A percentile compares a stretch with the other conserved stretches of the same genome.
phyloP scores from a whole-genome alignment of 495 filamentous ascomycete genomes.

The Bryoglossum gracile region DNA sequence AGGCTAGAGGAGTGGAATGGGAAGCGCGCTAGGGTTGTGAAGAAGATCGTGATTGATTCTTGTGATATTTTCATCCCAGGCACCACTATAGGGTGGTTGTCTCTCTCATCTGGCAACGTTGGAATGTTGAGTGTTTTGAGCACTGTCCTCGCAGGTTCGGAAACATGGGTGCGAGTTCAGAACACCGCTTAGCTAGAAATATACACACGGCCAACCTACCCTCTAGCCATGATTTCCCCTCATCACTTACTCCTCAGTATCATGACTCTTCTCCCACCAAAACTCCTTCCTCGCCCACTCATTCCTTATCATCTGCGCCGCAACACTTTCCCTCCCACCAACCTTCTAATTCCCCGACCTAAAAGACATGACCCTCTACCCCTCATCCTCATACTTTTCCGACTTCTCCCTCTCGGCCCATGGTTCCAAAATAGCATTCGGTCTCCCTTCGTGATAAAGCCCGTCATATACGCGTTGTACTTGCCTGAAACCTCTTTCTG shows the following conservation, averaged over 20 bases:
- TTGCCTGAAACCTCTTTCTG: constrained; percentile 42
- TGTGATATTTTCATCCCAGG: constrained; percentile 51
- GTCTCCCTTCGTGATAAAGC: constrained; percentile 47
- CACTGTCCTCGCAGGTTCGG: constrained; percentile 45
- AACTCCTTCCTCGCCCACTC: constrained; percentile 15
- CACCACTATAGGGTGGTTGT: constrained; percentile 46
- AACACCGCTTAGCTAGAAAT: neutral
- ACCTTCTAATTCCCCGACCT: constrained; percentile 58
- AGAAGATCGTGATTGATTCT: constrained; percentile 38
- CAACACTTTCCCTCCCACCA: constrained; percentile 29
- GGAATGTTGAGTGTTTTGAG: constrained; percentile 48
- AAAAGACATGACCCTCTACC: constrained; percentile 40
- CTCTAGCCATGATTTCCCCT: neutral
- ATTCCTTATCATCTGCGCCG: constrained; percentile 10
- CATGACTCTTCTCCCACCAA: constrained; percentile 15
- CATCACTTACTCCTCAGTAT: constrained; percentile 3
- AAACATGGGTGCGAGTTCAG: constrained; percentile 47
- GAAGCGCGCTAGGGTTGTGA: neutral
- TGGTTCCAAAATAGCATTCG: constrained; percentile 31
- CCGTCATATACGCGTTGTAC: constrained; percentile 46
- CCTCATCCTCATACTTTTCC: constrained; percentile 3
- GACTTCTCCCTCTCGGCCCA: constrained; percentile 7
- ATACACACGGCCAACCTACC: neutral
- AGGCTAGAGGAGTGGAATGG: neutral
- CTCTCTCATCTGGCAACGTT: constrained; percentile 36